Evolutionary conservation across 306 rosid genomes (phyloP), one percentile per base, ranked within the genome.

Genomic region (Rosa rugosa): DNA sequence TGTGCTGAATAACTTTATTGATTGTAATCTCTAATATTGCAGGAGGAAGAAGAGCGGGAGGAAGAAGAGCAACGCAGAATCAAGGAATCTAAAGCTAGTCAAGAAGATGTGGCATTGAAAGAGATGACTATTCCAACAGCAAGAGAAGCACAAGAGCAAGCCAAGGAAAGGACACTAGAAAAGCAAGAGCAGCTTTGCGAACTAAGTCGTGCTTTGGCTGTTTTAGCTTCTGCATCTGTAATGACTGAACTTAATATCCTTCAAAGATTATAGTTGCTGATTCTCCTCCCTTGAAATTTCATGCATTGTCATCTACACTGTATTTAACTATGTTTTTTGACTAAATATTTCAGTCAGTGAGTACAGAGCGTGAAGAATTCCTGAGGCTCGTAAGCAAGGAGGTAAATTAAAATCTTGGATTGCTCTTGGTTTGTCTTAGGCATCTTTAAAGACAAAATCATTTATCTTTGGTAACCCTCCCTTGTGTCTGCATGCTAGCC

Each of bases 191-290:
- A 95, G 79, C 86, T 95, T 22, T 92, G 97, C 46, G 97, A 95
- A 85, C 75, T 95, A 80, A 95, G 99, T 79, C 94, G 96, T 47
- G 99, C 99, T 40, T 83, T 95, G 85, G 97, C 99, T 79, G 94
- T 95, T 84, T 88, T 95, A 85, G 92, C 99, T 80, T 92, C 99
- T 69, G 97, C 98, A 40, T 95, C 99, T 87, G 99, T 95, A 89
- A 95, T 94, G 76, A 83, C 69, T 71, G 75, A 68, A 75, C 78
- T 76, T 72, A 27, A 63, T 71, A 63, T 77, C 68, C 49, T 80
- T 75, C 31, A 44, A 49, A 70, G 68, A 44, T 74, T 68, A 41
- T 25, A 46, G 67, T 23, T 63, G 40, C 70, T 63, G 41, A 36
- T 57, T 83, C 74, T 25, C 45, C 75, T 53, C 69, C 36, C 0